These are phyloP conservation scores for Clitocybe nebularis DNA, from an alignment of 1,284 basidiomycete species.

Conservation along the genomic window DNA sequence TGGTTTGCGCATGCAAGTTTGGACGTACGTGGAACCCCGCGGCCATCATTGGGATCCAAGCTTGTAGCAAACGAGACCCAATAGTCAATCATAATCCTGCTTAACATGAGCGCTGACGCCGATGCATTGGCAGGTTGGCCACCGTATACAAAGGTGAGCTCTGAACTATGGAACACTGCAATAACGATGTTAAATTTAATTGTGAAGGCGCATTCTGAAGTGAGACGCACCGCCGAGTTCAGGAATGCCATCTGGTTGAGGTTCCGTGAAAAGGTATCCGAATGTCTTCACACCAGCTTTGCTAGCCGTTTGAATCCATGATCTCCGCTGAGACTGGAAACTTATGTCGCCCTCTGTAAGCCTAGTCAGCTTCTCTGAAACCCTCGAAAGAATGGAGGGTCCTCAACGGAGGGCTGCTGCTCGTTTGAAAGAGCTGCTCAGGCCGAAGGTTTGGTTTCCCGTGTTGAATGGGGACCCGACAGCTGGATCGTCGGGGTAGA, in stretches of 20 bases:
- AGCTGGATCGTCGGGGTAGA: slow-evolving; percentile 47
- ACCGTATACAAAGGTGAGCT: slow-evolving; percentile 40
- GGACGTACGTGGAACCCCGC: slow-evolving; percentile 32
- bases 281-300: slow-evolving; percentile 38
- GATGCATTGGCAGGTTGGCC: slow-evolving; percentile 23
- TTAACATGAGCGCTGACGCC: slow-evolving; percentile 26
- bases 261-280: slow-evolving; percentile 47
- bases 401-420: slow-evolving; percentile 36
- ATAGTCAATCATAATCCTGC: slow-evolving; percentile 43
- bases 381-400: no score
- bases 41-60: slow-evolving; percentile 46
- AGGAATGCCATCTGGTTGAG: slow-evolving; percentile 23
- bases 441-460: slow-evolving; percentile 47
- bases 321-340: slow-evolving; percentile 39
- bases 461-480: slow-evolving; percentile 48
- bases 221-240: slow-evolving; percentile 29
- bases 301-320: slow-evolving; percentile 36
- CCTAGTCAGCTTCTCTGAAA: background rate
- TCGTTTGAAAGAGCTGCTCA: slow-evolving; percentile 40
- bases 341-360: slow-evolving; percentile 35
- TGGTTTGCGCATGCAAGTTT: background rate
- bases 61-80: slow-evolving; percentile 50
- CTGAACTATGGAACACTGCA: slow-evolving; percentile 36
- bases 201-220: no score
- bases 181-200: background rate